Evolutionary conservation across 83 land plant species (phyloP), one percentile per base, ranked within the genome.

Genomic region (Picea abies): DNA sequence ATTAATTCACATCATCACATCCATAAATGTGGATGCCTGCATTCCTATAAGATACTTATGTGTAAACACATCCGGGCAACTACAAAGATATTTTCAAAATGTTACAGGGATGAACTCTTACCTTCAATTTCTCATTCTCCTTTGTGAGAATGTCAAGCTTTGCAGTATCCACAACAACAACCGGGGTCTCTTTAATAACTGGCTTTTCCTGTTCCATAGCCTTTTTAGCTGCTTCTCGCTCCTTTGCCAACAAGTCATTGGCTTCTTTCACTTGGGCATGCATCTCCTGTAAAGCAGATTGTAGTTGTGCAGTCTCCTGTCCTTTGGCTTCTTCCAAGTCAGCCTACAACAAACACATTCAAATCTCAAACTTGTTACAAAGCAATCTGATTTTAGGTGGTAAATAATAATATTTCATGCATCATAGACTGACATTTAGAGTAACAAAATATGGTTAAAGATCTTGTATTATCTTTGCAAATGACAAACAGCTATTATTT

Each of bases 51-150:
- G 20, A 37, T 41, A 9, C 44, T 39, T 72, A 47, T 19, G 14
- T 32, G 7, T 37, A 26, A 35, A 19, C 44, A 4, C 2, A 35
- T 69, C 39, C 15, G 17, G 6, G 14, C 15, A 67, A 29, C 73
- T 14, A 35, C 39, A 69, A 5, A 29, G 17, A 69, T 69, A 69
- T 14, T 69, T 68, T 69, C 56, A 41, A 47, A 47, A 47, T 47
- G 9, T 47, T 47, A 47, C 58, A 75, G 49, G 22, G 2, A 20
- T n/a, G 26, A 63, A 60, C 32, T 3, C 16, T 75, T 68, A 96
- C 99, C 99, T 96, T 90, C 37, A 96, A 93, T n/a, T 91, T 95
- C 44, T 90, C 96, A 90, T 95, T 95, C 85, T 96, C 99, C 63
- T 70, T 72, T 15, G 86, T 81, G 44, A 96, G 89, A 83, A 87